Evolutionary conservation across 108 stramenopile species (phyloP), one percentile per base, ranked within the genome.

Genomic region (Parietichytrium sp.): DNA sequence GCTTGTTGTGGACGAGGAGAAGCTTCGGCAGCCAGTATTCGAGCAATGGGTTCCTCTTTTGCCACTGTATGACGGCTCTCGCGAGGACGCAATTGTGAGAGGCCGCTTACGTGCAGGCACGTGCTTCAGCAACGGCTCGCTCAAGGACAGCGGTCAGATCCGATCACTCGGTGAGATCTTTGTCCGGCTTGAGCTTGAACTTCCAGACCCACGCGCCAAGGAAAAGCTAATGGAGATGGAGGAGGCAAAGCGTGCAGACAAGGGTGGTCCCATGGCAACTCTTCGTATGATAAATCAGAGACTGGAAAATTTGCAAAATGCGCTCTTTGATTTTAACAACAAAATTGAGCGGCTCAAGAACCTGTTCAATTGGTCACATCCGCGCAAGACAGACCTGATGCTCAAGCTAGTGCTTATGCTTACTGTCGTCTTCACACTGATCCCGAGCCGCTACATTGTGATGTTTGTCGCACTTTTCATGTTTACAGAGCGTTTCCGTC

Each of bases 381-480:
- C 55, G 12, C 55, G 55, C 12, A 16, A 38, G 4, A 31, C 55
- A 38, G 4, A 31, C 36, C 55, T 8, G 12, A 18, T 72, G 10
- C 33, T 72, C 36, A 72, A 72, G 13, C 29, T 72, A 6, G 36
- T 72, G 13, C 7, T 42, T n/a, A 15, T 72, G n/a, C 16, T 72
- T 6, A 42, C 36, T 18, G 29, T 72, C 15, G 7, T 72, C 20
- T 72, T 30, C 55, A 72, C 55, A 42, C 7, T 72, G 38, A 38
- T 72, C 6, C 55, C 55, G 38, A 72, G 55, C 18, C 55, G 55
- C 4, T 72, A 31, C 18, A 38, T 72, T 30, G 38, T 72, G 4
- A 16, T 72, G 20, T 72, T 72, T 18, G 55, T 72, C 20, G 30
- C 20, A 72, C 55, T 72, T 38, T 72, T 72, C 55, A 72, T 72